These are phyloP conservation scores for Trifolium pratense DNA, from an alignment of 306 rosid species.

Conservation along the genomic window DNA sequence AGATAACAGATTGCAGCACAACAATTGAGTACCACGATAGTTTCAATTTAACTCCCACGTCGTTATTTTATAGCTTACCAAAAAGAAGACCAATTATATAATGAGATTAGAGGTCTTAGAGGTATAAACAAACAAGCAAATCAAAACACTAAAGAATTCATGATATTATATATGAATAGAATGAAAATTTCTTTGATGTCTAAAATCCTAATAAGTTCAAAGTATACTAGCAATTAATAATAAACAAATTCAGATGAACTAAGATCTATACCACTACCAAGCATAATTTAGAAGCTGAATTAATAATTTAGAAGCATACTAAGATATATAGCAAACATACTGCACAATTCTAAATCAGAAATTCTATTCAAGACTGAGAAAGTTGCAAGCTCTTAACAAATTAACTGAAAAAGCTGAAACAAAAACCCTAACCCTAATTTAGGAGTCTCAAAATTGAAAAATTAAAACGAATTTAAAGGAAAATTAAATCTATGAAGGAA, in stretches of 20 bases:
- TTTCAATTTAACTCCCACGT: background rate
- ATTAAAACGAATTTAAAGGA: background rate
- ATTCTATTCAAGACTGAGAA: background rate
- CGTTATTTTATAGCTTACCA: background rate
- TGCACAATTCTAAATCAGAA: constrained; percentile 9
- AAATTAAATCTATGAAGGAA: constrained; percentile 7
- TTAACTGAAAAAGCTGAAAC: background rate
- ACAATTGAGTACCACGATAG: constrained; percentile 1
- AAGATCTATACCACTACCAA: background rate
- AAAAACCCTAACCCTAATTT: background rate
- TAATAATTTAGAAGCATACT: background rate
- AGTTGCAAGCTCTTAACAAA: background rate
- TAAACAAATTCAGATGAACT: constrained; percentile 9
- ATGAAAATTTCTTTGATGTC: background rate
- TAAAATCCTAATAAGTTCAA: background rate
- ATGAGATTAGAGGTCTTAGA: too few species aligned
- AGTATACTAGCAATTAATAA: background rate
- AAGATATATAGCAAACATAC: background rate
- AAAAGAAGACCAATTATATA: constrained; percentile 20
- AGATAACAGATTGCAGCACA: background rate
- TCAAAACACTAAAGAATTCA: constrained; percentile 15
- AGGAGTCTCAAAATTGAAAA: background rate
- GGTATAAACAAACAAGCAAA: constrained; percentile 13
- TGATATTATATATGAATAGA: background rate
- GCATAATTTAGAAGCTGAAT: too few species aligned